Percentiles rank a stretch among this genome's conserved stretches.
phyloP scores from a whole-genome alignment of 805 yeast species.

The Saccharomycopsis oosterbeekiorum region DNA sequence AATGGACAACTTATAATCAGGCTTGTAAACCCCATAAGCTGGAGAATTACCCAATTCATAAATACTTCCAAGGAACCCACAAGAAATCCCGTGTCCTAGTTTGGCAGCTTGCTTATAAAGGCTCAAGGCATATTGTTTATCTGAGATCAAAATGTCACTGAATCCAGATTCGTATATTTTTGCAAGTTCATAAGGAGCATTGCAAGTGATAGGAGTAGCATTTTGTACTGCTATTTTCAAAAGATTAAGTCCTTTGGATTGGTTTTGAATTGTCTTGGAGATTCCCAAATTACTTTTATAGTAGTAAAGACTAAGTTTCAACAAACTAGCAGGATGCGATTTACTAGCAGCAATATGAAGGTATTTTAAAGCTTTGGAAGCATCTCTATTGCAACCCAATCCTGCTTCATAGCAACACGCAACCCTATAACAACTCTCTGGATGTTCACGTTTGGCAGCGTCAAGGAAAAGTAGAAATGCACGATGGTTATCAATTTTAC shows the following conservation, averaged over 20 bases:
- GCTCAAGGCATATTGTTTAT: constrained; percentile 72
- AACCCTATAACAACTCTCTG: constrained; percentile 84
- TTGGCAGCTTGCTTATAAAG: constrained; percentile 82
- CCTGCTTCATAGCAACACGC: constrained; percentile 92
- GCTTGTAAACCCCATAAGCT: constrained; percentile 2
- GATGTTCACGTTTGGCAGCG: constrained; percentile 90
- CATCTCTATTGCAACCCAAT: constrained; percentile 80
- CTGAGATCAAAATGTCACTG: constrained; percentile 76
- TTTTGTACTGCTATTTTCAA: constrained; percentile 72
- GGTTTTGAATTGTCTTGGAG: constrained; percentile 47
- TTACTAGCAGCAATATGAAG: constrained; percentile 78
- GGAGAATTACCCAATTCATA: constrained; percentile 57
- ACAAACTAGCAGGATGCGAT: constrained; percentile 95
- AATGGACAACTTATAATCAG: constrained; percentile 42
- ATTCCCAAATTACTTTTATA: constrained; percentile 81
- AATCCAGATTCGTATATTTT: constrained; percentile 77
- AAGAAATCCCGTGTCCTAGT: constrained; percentile 71
- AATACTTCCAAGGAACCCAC: constrained; percentile 67
- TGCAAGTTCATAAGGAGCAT: constrained; percentile 89
- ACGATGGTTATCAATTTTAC: constrained; percentile 66
- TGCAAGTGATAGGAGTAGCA: constrained; percentile 74
- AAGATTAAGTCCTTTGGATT: constrained; percentile 88
- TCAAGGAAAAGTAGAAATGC: constrained; percentile 68
- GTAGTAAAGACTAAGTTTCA: constrained; percentile 77
- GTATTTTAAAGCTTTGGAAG: constrained; percentile 74